Percentiles rank a stretch among this genome's conserved stretches.
Evolutionary conservation across 768 basidiomycete species (phyloP).

Genomic region (Naematelia encephala): DNA sequence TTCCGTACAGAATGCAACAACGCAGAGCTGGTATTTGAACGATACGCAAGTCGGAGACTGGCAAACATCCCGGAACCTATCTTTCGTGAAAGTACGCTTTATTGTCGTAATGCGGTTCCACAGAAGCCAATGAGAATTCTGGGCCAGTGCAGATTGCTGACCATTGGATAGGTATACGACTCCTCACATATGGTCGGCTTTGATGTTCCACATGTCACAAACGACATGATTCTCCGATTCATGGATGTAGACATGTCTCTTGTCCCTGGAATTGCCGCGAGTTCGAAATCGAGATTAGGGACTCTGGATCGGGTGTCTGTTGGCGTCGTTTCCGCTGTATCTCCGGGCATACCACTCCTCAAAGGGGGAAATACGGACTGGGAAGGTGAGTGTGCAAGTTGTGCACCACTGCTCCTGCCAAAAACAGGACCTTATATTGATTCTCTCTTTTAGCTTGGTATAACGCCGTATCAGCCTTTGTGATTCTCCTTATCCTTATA

Average conservation of each 20-base stretch:
- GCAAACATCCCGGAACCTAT: slow-evolving; percentile 82
- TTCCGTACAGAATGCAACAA: slow-evolving; percentile 35
- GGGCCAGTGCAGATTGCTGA: neutral
- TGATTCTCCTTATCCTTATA: slow-evolving; percentile 74
- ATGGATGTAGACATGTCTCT: slow-evolving; percentile 85
- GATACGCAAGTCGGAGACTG: slow-evolving; percentile 80
- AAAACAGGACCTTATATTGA: too few relatives aligned
- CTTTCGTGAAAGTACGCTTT: slow-evolving; percentile 77
- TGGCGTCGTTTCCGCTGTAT: slow-evolving; percentile 52
- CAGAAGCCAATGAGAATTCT: neutral
- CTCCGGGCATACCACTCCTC: slow-evolving; percentile 63
- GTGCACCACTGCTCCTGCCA: neutral
- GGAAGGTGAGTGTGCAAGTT: slow-evolving; percentile 62
- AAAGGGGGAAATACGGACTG: slow-evolving; percentile 68
- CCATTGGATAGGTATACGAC: slow-evolving; percentile 68
- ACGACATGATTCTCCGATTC: slow-evolving; percentile 99
- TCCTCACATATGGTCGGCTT: slow-evolving; percentile 87
- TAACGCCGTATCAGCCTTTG: slow-evolving; percentile 80
- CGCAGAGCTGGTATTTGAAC: slow-evolving; percentile 59
- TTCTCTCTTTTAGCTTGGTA: slow-evolving; percentile 67
- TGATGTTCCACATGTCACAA: slow-evolving; percentile 79
- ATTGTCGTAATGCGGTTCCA: neutral
- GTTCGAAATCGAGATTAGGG: slow-evolving; percentile 77
- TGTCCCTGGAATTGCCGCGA: slow-evolving; percentile 73
- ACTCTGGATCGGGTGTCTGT: slow-evolving; percentile 65